Evolutionary conservation across 805 yeast genomes (phyloP), one percentile per base, ranked within the genome.

Genomic region (Candida boleticola): DNA sequence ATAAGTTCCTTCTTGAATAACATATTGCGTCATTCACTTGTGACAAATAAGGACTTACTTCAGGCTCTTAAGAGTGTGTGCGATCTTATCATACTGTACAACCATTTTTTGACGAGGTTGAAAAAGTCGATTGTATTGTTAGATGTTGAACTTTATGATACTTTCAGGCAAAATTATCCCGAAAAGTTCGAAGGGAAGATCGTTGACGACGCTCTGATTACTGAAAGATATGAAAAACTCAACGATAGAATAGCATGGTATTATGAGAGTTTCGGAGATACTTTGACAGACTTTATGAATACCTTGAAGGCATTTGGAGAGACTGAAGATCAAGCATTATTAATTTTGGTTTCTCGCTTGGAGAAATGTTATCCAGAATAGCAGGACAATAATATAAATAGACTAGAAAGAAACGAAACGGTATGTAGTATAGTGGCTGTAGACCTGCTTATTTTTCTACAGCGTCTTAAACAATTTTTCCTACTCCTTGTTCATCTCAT

Each of bases 11-110:
- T 76, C 51, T 64, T 87, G 46, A 85, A 82, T 55, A 76, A 82
- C 2, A 71, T 82, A 17, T 59, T 88, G 48, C 74, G 79, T 47
- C 85, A 83, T 49, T 79, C 89, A 9, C 71, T 86, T 57, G 66
- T 86, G 41, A 82, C 90, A 1, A 78, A 80, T 42, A 71, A 77
- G 16, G 71, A 68, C 36, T 59, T 83, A 39, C 65, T 83, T 34
- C 68, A 71, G 36, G 61, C 72, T 13, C 52, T 78, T 35, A 70
- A 74, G 47, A 62, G 60, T 38, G 52, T 81, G 43, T 62, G 80
- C 44, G 70, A 73, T 32, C 62, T 77, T 37, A 65, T 79, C 23
- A 60, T 75, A 14, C 71, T 68, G 48, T 79, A 61, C 51, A 73
- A 76, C 49, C 68, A 69, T 43, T 77, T 77, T 45, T 52, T 79